Evolutionary conservation across 2,329 filamentous ascomycete species (phyloP).

Genomic region (Scedosporium apiospermum): DNA sequence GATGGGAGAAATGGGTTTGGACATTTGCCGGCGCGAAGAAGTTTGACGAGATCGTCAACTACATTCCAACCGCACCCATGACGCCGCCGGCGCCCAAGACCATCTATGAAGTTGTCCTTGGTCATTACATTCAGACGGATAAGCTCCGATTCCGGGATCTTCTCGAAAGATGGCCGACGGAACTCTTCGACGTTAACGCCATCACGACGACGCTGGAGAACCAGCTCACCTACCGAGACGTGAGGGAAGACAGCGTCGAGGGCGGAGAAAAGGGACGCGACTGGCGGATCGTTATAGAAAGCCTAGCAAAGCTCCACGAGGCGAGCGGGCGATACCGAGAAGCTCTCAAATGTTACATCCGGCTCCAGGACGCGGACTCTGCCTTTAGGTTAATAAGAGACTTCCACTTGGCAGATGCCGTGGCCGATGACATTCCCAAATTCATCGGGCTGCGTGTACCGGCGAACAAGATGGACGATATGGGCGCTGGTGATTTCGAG

Average conservation of each 20-base stretch:
- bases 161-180: conserved; percentile 73
- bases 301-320: conserved; percentile 75
- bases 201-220: conserved; percentile 74
- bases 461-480: conserved; percentile 54
- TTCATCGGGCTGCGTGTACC: conserved; percentile 83
- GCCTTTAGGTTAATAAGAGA: conserved; percentile 80
- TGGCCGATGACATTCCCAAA: conserved; percentile 81
- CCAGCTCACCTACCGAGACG: conserved; percentile 66
- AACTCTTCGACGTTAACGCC: conserved; percentile 70
- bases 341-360: conserved; percentile 81
- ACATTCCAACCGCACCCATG: conserved; percentile 70
- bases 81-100: conserved; percentile 68
- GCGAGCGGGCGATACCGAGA: conserved; percentile 73
- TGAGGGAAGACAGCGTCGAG: conserved; percentile 67
- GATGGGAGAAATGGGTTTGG: conserved; percentile 96
- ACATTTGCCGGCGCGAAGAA: conserved; percentile 77
- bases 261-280: conserved; percentile 64
- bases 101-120: conserved; percentile 82
- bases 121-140: conserved; percentile 77
- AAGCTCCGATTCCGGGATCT: conserved; percentile 67
- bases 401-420: conserved; percentile 79
- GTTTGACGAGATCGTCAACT: conserved; percentile 81
- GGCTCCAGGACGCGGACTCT: conserved; percentile 81
- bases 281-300: conserved; percentile 83
- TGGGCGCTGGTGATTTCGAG: conserved; percentile 62